phyloP scores from a whole-genome alignment of 2,329 filamentous ascomycete species.

The Didymellaceae sp. region DNA sequence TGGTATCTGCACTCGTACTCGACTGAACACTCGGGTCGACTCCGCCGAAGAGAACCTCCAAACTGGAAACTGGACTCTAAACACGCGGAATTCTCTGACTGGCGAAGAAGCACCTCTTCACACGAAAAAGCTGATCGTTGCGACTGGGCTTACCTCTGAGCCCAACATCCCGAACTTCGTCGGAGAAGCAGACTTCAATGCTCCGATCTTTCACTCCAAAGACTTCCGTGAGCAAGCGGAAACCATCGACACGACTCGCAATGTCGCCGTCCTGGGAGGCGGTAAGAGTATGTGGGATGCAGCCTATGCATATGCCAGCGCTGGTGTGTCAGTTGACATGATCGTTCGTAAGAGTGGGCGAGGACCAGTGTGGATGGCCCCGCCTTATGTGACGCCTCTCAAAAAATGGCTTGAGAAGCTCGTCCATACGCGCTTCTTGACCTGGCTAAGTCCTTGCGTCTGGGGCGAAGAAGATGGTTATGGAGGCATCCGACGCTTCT shows the following conservation, averaged over 20 bases:
- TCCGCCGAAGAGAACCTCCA: constrained; percentile 51
- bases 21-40: constrained; percentile 60
- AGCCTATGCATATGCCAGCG: constrained; percentile 63
- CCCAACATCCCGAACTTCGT: constrained; percentile 61
- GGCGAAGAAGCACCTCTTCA: constrained; percentile 3
- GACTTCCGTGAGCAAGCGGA: constrained; percentile 56
- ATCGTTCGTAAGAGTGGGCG: constrained; percentile 65
- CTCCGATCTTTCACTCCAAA: constrained; percentile 64
- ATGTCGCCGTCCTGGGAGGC: constrained; percentile 62
- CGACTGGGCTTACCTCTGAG: constrained; percentile 66
- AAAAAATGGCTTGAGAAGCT: constrained; percentile 73
- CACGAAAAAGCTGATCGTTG: constrained; percentile 63
- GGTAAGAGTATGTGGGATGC: constrained; percentile 70
- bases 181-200: constrained; percentile 52
- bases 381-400: constrained; percentile 69
- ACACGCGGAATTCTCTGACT: constrained; percentile 1
- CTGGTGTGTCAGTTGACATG: constrained; percentile 65
- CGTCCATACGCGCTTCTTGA: constrained; percentile 69
- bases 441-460: constrained; percentile 76
- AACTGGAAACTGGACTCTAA: constrained; percentile 28
- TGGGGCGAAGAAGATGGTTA: constrained; percentile 71
- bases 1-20: constrained; percentile 58
- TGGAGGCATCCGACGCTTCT: constrained; percentile 60
- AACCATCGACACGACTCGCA: constrained; percentile 45
- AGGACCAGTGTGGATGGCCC: constrained; percentile 66